Percentiles rank a stretch among this genome's conserved stretches.
Evolutionary conservation across 1,139 yeast species (phyloP).

Genomic region (Spencermartinsiella ligniputridi): DNA sequence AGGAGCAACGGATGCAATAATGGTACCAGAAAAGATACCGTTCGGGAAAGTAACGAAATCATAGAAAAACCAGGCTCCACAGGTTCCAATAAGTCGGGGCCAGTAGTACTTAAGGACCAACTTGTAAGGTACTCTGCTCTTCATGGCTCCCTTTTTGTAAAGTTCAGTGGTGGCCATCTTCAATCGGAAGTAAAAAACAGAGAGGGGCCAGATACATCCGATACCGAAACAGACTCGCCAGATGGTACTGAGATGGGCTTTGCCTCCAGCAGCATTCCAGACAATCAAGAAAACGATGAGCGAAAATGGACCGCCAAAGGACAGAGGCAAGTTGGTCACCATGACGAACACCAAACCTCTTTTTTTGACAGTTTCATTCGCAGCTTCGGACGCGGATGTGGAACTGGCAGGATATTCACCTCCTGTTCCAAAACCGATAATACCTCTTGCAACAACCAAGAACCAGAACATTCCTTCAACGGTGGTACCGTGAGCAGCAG

Average conservation of each 20-base stretch:
- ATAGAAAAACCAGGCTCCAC: slow-evolving; percentile 59
- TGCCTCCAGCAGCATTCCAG: slow-evolving; percentile 48
- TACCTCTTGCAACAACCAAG: slow-evolving; percentile 61
- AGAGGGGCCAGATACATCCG: slow-evolving; percentile 70
- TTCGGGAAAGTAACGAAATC: slow-evolving; percentile 65
- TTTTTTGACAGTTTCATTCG: slow-evolving; percentile 59
- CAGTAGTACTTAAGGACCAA: slow-evolving; percentile 52
- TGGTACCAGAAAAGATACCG: slow-evolving; percentile 53
- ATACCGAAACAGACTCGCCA: slow-evolving; percentile 77
- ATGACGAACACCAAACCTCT: slow-evolving; percentile 62
- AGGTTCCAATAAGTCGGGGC: slow-evolving; percentile 51
- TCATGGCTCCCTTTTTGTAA: slow-evolving; percentile 51
- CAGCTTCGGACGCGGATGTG: slow-evolving; percentile 67
- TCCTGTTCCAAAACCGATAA: slow-evolving; percentile 69
- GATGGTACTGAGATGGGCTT: slow-evolving; percentile 46
- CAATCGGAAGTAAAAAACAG: slow-evolving; percentile 66
- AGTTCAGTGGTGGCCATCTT: slow-evolving; percentile 65
- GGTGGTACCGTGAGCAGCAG: slow-evolving; percentile 54
- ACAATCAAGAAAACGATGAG: slow-evolving; percentile 62
- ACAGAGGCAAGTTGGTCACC: slow-evolving; percentile 67
- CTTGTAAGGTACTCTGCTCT: slow-evolving; percentile 47
- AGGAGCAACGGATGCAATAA: slow-evolving; percentile 44
- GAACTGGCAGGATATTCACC: slow-evolving; percentile 75
- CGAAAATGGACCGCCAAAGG: slow-evolving; percentile 79
- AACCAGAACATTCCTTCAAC: slow-evolving; percentile 65